Base-by-base conservation (phyloP, 179 eudicot genomes). In the Vitellaria paradoxa region DNA sequence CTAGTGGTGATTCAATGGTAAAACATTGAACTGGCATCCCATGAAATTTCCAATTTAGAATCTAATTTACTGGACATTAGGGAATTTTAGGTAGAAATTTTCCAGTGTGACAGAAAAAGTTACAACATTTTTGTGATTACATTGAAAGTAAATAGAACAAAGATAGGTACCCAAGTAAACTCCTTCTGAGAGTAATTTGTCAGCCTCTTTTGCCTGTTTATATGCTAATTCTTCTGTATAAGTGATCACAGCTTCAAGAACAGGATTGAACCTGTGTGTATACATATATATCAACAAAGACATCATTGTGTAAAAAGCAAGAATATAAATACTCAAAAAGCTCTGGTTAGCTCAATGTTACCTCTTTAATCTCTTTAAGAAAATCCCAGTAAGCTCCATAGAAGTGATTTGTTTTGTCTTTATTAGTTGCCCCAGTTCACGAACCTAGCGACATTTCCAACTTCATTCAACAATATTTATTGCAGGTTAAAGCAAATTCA, bases 201-300 rank as follows among this genome's bases (percentile, higher is more conserved):
- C 98, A 50, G 97, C 98, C 75, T 90, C 87, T 83, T 85, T 89
- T 55, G 98, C 97, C 82, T 94, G 98, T 77, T 88, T 75, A 83
- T 85, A 90, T 17, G 98, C 98, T 76, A 94, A 82, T 73, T 94
- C 98, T 78, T 94, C 97, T 12, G 97, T 94, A 50, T 84, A 76
- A 23, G 94, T 94, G 47, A 94, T 80, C n/a, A 94, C 98, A 62
- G 97, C 85, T 85, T 94, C 93, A 85, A 94, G 94, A 70, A 89
- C 88, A 65, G 82, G 92, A 83, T 85, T 83, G 74, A 86, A 94
- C 84, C 98, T 94, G 76, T 42, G 37, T 30, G 2, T 30, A 30
- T 30, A 30, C 2, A 20, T 15, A 55, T 59, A 26, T 70, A 13
- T 37, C 13, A 77, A 17, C 50, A 2, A 7, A 6, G 68, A 20